Evolutionary conservation across 805 yeast species (phyloP).

Genomic region (Candida boidinii): DNA sequence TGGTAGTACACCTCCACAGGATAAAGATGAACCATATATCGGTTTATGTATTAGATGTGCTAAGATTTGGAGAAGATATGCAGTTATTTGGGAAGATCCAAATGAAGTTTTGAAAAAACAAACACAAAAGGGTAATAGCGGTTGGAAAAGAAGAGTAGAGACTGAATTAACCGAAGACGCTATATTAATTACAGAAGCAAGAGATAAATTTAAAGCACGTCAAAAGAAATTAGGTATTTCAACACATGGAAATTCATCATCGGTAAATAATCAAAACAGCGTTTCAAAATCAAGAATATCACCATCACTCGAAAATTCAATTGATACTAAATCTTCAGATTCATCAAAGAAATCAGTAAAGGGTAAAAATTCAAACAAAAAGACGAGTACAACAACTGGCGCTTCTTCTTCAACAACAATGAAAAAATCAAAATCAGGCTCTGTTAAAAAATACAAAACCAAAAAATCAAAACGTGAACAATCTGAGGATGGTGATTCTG

Average conservation of each 20-base stretch:
- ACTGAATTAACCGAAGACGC: conserved; percentile 60
- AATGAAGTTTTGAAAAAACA: conserved; percentile 47
- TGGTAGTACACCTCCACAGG: conserved; percentile 36
- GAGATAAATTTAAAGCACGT: conserved; percentile 24
- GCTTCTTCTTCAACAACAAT: too few relatives aligned
- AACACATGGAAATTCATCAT: conserved; percentile 1
- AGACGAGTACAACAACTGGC: too few relatives aligned
- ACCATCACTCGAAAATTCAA: too few relatives aligned
- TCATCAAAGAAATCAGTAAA: too few relatives aligned
- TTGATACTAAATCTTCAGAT: not conserved
- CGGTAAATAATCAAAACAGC: conserved; percentile 1
- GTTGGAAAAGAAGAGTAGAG: conserved; percentile 58
- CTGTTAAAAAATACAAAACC: too few relatives aligned
- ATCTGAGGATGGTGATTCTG: too few relatives aligned
- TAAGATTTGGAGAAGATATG: conserved; percentile 84
- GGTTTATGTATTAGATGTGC: conserved; percentile 88
- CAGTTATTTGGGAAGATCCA: conserved; percentile 80
- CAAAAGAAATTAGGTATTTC: conserved; percentile 10
- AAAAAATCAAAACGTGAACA: too few relatives aligned
- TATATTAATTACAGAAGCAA: conserved; percentile 40
- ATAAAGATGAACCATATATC: conserved; percentile 24
- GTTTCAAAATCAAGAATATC: not conserved
- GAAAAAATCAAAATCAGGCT: too few relatives aligned
- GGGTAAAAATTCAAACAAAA: too few relatives aligned
- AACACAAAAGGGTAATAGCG: conserved; percentile 34